phyloP scores from a whole-genome alignment of 352 stramenopile genomes.

The Saprolegnia parasitica region DNA sequence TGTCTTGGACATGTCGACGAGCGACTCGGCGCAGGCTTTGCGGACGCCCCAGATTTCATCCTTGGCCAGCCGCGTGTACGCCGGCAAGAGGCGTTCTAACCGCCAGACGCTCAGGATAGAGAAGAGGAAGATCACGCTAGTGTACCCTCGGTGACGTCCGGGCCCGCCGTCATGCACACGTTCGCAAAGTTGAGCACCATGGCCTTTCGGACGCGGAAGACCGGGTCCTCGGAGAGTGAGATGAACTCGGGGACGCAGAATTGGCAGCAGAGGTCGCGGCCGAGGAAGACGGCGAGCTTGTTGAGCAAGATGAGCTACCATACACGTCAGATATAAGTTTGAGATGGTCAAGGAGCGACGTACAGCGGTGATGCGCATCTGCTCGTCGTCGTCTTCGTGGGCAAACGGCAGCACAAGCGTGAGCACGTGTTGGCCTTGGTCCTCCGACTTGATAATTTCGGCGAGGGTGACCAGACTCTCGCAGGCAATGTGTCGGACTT shows the following conservation, averaged over 20 bases:
- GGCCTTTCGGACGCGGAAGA: constrained; percentile 91
- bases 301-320: constrained; percentile 77
- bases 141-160: constrained; percentile 50
- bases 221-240: constrained; percentile 83
- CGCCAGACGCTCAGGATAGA: not conserved
- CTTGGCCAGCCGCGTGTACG: constrained; percentile 85
- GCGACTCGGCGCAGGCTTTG: constrained; percentile 88
- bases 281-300: constrained; percentile 83
- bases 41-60: constrained; percentile 94
- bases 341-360: not conserved
- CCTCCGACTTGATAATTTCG: constrained; percentile 72
- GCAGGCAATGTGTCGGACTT: constrained; percentile 82
- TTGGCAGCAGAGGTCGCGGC: constrained; percentile 87
- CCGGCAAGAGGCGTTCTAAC: constrained; percentile 78
- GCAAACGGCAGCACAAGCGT: constrained; percentile 90
- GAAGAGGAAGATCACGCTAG: not conserved
- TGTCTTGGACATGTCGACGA: constrained; percentile 84
- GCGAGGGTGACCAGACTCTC: constrained; percentile 86
- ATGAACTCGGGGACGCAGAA: constrained; percentile 93
- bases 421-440: constrained; percentile 88
- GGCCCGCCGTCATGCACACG: constrained; percentile 78
- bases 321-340: not conserved
- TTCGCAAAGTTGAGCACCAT: constrained; percentile 89
- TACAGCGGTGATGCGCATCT: constrained; percentile 91
- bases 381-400: constrained; percentile 88